These are phyloP conservation scores for Lachnellula occidentalis DNA, from an alignment of 2,329 filamentous ascomycete genomes.

Conservation along the genomic window DNA sequence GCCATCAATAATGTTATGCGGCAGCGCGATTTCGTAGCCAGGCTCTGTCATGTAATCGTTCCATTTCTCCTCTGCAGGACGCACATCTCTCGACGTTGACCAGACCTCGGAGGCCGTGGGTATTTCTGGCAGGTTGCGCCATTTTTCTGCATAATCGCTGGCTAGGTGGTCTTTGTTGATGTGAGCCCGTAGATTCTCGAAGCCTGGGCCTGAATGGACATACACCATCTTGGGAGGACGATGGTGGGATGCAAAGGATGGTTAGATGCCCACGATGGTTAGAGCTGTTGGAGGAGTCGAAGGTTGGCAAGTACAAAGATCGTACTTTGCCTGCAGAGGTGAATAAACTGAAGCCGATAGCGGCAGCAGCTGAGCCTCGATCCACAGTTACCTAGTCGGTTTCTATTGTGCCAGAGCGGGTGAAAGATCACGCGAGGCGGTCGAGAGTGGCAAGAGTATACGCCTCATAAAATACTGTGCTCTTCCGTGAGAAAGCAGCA, in stretches of 20 bases:
- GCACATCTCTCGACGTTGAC: background rate
- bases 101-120: conserved; percentile 49
- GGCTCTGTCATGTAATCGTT: conserved; percentile 21
- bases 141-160: conserved; percentile 16
- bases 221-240: background rate
- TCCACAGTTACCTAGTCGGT: too few species aligned
- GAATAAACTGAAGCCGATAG: background rate
- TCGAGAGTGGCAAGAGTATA: too few species aligned
- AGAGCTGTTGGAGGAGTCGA: background rate
- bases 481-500: too few species aligned
- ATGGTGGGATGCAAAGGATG: background rate
- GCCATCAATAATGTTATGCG: conserved; percentile 48
- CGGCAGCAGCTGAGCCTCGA: too few species aligned
- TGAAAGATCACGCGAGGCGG: too few species aligned
- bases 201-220: background rate
- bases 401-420: too few species aligned
- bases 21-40: conserved; percentile 29
- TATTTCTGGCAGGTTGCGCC: conserved; percentile 44
- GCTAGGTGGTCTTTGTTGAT: conserved; percentile 7
- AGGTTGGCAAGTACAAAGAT: background rate
- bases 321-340: background rate
- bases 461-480: too few species aligned
- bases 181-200: conserved; percentile 5
- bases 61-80: conserved; percentile 13
- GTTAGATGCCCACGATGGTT: background rate